These are phyloP conservation scores for Corymbia citriodora DNA, from an alignment of 441 rosid species.

Conservation along the genomic window DNA sequence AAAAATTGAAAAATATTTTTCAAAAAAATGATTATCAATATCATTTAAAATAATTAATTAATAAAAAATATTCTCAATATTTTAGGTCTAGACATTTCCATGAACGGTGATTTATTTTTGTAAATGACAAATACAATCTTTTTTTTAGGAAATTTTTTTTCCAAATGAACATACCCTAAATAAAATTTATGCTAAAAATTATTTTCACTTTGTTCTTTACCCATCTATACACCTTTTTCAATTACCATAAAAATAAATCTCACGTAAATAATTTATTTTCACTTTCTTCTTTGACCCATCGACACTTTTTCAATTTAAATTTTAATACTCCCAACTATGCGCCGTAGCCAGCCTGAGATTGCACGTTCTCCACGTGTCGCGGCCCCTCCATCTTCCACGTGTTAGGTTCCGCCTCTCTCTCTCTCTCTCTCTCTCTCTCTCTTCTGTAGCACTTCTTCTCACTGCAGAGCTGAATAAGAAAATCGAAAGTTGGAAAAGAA, in stretches of 20 bases:
- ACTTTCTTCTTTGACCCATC: not conserved
- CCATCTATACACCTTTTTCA: not conserved
- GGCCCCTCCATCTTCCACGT: not conserved
- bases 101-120: not conserved
- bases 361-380: not conserved
- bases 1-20: not conserved
- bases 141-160: too few species aligned
- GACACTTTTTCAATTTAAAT: not conserved
- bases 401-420: not conserved
- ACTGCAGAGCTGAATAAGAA: not conserved
- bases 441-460: not conserved
- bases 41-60: too few species aligned
- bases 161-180: rapidly evolving
- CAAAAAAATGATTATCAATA: rapidly evolving
- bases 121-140: not conserved
- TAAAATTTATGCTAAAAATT: not conserved
- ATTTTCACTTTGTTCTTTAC: not conserved
- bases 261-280: not conserved
- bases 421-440: not conserved
- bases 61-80: not conserved
- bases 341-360: not conserved
- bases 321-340: not conserved
- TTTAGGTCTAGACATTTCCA: not conserved
- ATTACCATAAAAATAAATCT: too few species aligned
- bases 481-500: not conserved